phyloP scores from a whole-genome alignment of 768 basidiomycete genomes.

The Mycena filopes region DNA sequence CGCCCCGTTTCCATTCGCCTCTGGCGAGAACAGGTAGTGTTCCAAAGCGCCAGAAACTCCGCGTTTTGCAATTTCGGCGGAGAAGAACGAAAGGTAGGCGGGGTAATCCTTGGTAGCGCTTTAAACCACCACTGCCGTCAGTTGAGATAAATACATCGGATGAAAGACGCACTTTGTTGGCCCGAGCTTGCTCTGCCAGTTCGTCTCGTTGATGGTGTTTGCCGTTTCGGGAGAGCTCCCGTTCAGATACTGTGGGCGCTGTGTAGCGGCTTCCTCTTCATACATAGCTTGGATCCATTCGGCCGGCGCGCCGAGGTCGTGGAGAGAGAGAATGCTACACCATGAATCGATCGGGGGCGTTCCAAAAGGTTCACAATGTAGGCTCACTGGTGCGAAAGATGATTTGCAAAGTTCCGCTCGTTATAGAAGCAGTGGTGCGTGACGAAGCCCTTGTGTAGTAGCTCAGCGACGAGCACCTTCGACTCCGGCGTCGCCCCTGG shows the following conservation, averaged over 20 bases:
- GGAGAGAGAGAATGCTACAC: constrained; percentile 4
- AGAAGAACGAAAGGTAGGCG: constrained; percentile 51
- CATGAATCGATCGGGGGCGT: no score
- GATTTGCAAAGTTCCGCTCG: constrained; percentile 15
- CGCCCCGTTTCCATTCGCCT: constrained; percentile 45
- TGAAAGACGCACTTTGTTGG: not conserved
- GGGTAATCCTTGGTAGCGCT: no score
- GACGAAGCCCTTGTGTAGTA: constrained; percentile 11
- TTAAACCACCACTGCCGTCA: no score
- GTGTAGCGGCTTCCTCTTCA: constrained; percentile 8
- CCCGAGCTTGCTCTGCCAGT: constrained; percentile 1
- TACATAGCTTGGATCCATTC: constrained; percentile 7
- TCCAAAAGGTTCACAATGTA: not conserved
- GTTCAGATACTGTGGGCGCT: not conserved
- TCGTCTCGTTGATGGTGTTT: not conserved
- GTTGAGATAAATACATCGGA: no score
- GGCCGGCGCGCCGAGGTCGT: constrained; percentile 15
- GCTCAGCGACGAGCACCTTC: not conserved
- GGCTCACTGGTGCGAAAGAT: constrained; percentile 27
- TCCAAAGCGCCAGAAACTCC: constrained; percentile 57
- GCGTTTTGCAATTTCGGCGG: constrained; percentile 46
- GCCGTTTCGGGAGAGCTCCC: not conserved
- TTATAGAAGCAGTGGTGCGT: constrained; percentile 27
- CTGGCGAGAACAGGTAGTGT: constrained; percentile 55
- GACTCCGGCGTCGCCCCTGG: constrained; percentile 19